Conservation (phyloP, 768 basidiomycete genomes). For the Lentinula edodes region DNA sequence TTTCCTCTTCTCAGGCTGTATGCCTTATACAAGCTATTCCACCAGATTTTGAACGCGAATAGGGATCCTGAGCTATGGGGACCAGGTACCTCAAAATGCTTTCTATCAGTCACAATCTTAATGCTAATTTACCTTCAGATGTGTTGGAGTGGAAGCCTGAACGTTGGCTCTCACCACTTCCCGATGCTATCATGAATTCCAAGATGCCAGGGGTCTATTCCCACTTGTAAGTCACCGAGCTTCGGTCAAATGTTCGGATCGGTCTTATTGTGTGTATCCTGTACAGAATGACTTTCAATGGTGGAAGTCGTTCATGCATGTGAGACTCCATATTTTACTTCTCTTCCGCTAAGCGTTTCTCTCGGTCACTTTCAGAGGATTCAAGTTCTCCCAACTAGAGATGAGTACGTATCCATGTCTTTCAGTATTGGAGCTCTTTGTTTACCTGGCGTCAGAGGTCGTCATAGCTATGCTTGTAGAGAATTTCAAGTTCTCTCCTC, state of each 20-base stretch:
- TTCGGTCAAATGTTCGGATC: background rate
- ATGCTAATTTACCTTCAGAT: slow-evolving; percentile 17
- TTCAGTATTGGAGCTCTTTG: background rate
- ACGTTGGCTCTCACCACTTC: slow-evolving; percentile 38
- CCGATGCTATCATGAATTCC: slow-evolving; percentile 27
- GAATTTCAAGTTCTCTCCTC: slow-evolving; percentile 2
- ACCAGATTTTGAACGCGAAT: slow-evolving; percentile 27
- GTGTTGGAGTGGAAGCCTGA: slow-evolving; percentile 48
- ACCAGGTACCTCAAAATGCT: background rate
- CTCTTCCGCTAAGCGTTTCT: background rate
- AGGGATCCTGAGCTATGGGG: slow-evolving; percentile 40
- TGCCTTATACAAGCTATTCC: background rate
- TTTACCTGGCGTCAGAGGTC: background rate
- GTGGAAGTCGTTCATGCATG: slow-evolving; percentile 5
- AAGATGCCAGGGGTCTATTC: slow-evolving; percentile 41
- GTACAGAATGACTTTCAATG: slow-evolving; percentile 6
- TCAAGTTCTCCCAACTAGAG: slow-evolving; percentile 7
- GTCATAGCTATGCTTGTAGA: background rate
- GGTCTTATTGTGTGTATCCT: background rate
- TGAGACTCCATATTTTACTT: background rate
- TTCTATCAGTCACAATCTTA: too few relatives aligned
- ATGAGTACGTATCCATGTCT: slow-evolving; percentile 2
- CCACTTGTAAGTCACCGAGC: slow-evolving; percentile 26
- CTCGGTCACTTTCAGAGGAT: background rate
- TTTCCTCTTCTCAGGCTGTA: background rate